Evolutionary conservation across 208 protist species (phyloP).

Genomic region (Naegleria lovaniensis): DNA sequence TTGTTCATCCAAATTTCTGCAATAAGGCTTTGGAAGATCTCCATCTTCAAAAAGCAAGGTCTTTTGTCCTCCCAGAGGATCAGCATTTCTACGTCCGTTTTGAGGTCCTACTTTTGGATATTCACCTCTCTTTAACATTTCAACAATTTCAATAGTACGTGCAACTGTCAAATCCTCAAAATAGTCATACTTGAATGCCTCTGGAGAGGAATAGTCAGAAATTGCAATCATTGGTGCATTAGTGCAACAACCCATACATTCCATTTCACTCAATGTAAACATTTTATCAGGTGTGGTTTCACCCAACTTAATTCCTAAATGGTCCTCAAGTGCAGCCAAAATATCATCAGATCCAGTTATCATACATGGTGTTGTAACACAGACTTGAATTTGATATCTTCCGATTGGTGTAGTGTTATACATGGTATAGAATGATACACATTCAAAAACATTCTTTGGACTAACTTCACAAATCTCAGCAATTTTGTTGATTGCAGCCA

Average conservation of each 20-base stretch:
- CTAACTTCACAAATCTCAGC: conserved; percentile 79
- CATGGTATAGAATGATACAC: conserved; percentile 86
- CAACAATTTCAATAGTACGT: conserved; percentile 30
- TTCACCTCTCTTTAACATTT: conserved; percentile 27
- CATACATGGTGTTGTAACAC: conserved; percentile 84
- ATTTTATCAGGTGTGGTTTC: conserved; percentile 21
- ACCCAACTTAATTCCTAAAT: conserved; percentile 58
- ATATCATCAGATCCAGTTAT: conserved; percentile 75
- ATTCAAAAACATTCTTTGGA: conserved; percentile 80
- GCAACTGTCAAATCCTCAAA: conserved; percentile 34
- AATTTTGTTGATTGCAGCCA: conserved; percentile 86
- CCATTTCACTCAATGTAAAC: conserved; percentile 83
- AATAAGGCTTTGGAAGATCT: conserved; percentile 18
- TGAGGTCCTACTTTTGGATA: conserved; percentile 27
- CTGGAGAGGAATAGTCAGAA: conserved; percentile 62
- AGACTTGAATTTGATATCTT: conserved; percentile 81
- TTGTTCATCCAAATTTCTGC: conserved; percentile 24
- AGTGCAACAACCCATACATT: conserved; percentile 84
- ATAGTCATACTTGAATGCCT: conserved; percentile 28
- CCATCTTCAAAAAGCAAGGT: conserved; percentile 13
- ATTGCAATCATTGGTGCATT: conserved; percentile 85
- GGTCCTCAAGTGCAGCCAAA: conserved; percentile 61
- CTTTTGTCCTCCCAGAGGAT: neutral
- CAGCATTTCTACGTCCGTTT: neutral
- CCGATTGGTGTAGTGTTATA: conserved; percentile 84